Evolutionary conservation across 768 basidiomycete genomes (phyloP).

Genomic region (Solioccasus polychromus): DNA sequence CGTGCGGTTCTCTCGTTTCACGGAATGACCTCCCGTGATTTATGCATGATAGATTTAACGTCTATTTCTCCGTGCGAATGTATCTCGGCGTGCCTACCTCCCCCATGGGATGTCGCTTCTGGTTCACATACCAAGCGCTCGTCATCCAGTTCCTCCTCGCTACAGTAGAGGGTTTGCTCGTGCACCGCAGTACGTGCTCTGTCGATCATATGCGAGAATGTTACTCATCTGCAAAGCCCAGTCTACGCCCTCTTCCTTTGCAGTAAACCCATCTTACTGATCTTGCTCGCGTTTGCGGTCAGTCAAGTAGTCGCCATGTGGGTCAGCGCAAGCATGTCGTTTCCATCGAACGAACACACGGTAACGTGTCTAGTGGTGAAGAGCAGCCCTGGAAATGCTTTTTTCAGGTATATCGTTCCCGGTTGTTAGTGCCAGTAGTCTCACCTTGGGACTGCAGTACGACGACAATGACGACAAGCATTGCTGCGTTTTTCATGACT

Average conservation of each 20-base stretch:
- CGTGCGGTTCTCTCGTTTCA: neutral
- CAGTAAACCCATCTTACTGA: slow-evolving; percentile 2
- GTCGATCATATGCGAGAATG: neutral
- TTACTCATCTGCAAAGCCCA: slow-evolving; percentile 2
- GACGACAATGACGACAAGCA: slow-evolving; percentile 17
- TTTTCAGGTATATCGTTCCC: slow-evolving; percentile 16
- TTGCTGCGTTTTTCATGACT: slow-evolving; percentile 16
- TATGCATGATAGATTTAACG: slow-evolving; percentile 14
- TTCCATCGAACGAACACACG: slow-evolving; percentile 10
- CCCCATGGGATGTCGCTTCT: slow-evolving; percentile 8
- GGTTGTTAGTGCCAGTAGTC: too few species aligned
- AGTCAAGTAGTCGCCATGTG: slow-evolving; percentile 18
- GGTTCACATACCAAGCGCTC: slow-evolving; percentile 17
- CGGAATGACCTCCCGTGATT: neutral
- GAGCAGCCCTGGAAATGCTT: slow-evolving; percentile 12
- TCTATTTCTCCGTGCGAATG: slow-evolving; percentile 22
- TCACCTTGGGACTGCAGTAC: slow-evolving; percentile 4
- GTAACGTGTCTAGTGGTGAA: slow-evolving; percentile 14
- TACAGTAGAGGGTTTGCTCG: slow-evolving; percentile 11
- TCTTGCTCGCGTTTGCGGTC: slow-evolving; percentile 8
- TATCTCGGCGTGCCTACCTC: slow-evolving; percentile 5
- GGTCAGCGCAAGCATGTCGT: slow-evolving; percentile 10
- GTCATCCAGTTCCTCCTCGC: slow-evolving; percentile 13
- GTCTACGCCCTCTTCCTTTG: slow-evolving; percentile 18
- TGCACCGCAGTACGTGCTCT: slow-evolving; percentile 18